Base-by-base conservation (phyloP, 768 basidiomycete species). In the Cyclocybe aegerita region DNA sequence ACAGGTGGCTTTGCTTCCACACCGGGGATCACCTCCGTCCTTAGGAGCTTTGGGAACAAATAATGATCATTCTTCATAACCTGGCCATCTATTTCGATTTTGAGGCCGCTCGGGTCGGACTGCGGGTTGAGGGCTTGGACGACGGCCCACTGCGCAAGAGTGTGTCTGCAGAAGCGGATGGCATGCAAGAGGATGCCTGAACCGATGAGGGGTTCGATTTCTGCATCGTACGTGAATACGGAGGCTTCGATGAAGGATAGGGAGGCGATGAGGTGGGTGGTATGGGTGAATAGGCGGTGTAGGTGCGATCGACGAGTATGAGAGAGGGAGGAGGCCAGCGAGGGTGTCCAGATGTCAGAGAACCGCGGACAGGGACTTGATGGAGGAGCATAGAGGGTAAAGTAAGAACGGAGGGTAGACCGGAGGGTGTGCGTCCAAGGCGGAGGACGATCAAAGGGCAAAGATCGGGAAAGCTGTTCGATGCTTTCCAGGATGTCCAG, bases 101-200 rank as follows among this genome's bases (percentile, higher is more conserved):
- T 17, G 23, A 23, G 23, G 5, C 23, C 23, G 23, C 23, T 3
- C 23, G 23, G 1, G 23, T 23, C 23, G 3, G 23, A 23, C 2
- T 23, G 4, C 5, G 23, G 2, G 33, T 36, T 14, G 34, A 30
- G 14, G 12, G 16, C 35, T 37, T 31, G 46, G 12, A 1, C 30
- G 15, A 48, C 31, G 10, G 6, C n/a, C 45, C 30, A 46, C 37
- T 47, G 46, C 4, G 46, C 46, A 16, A 47, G 37, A 17, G 37
- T 23, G 4, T 38, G 46, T 37, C 37, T 38, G 46, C 33, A 47
- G 23, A 36, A 38, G 29, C 46, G 30, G 37, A 47, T 29, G 12
- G 46, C 33, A 17, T 47, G 46, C 10, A 47, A 29, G 29, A 47
- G 33, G 9, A 47, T 47, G 4, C 46, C 46, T 30, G 46, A 30